Base-by-base conservation (phyloP, 2,329 filamentous ascomycete species). In the Monosporascus cannonballus region DNA sequence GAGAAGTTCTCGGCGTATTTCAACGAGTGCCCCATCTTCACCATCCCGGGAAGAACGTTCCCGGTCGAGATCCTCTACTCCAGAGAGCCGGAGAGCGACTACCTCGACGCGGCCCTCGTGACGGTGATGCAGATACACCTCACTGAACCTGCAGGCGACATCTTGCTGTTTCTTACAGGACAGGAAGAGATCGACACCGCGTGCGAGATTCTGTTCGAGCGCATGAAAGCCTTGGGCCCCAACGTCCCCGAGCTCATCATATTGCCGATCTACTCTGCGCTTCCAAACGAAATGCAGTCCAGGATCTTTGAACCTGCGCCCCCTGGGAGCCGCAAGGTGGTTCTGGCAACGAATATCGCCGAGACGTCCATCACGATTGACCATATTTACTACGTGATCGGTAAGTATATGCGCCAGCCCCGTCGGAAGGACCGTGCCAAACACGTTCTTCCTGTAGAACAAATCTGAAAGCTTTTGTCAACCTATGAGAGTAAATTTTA, bases 41-140 rank as follows among this genome's bases (percentile, higher is more conserved):
- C 90, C 0, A 97, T 99, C 51, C 94, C 94, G 3, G 94, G 94
- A 47, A 83, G 94, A 57, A 97, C 94, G 0, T 99, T 86, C 73
- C 94, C 95, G 0, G 94, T 99, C 30, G 94, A 97, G 71, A 85
- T 97, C 51, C 86, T 99, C 70, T 99, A 97, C 71, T 96, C 90
- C 3, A 83, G 89, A 52, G 94, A 99, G 65, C 94, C 95, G 0
- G 94, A 97, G 67, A 91, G 89, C 0, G 95, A 99, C 67, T 99
- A 99, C 62, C 76, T 99, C 15, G 94, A 97, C 68, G 86, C 92
- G 1, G 91, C 94, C 0, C 76, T 99, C n/a, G 88, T 92, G 15
- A 97, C 94, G 0, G 91, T 96, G 47, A 96, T 99, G 93, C 90
- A 97, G 66, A 97, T 99, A 51, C 94, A 99, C 67, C 74, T 99